Evolutionary conservation across 352 stramenopile genomes (phyloP), one percentile per base, ranked within the genome.

Genomic region (Pythium folliculosum): DNA sequence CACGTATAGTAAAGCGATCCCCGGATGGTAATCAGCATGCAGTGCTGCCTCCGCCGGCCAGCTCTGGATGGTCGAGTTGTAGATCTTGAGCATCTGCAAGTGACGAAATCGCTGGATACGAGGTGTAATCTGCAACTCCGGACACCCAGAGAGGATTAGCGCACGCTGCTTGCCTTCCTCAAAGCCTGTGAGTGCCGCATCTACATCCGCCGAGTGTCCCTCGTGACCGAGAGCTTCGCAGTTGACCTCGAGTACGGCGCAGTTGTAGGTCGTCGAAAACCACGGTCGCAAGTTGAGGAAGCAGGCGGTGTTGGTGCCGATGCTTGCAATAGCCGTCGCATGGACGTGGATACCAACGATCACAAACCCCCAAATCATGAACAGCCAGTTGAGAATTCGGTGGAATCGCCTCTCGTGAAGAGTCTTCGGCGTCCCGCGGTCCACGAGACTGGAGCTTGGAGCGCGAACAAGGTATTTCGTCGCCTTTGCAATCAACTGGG

Each of bases 61-160:
- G 16, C 57, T 35, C 19, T 25, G 21, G 9, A 77, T 25, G 4
- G 67, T 72, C 5, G 52, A 72, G 52, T 75, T 77, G 54, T 64
- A 57, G n/a, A 70, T 53, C 23, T 59, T 57, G 27, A 70, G n/a
- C 48, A 58, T 60, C 27, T 64, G 45, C 4, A 70, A 22, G 21
- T 38, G n/a, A 3, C n/a, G 13, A 32, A 70, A 60, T 9, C 48
- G 9, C 13, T 51, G 63, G 45, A 70, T 70, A 12, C 19, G 10
- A 12, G 53, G 4, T 14, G 63, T 54, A 2, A 70, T 38, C 7
- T 64, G 53, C 2, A 70, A 54, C 6, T 59, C 51, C 6, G 55
- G n/a, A 35, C 71, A 77, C 37, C 69, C 45, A 5, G 71, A 63
- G 25, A 75, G 47, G 19, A 70, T 60, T 1, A 72, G 32, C 30